Evolutionary conservation across 805 yeast species (phyloP), one percentile per base, ranked within the genome.

Genomic region (Tetrapisispora phaffii): DNA sequence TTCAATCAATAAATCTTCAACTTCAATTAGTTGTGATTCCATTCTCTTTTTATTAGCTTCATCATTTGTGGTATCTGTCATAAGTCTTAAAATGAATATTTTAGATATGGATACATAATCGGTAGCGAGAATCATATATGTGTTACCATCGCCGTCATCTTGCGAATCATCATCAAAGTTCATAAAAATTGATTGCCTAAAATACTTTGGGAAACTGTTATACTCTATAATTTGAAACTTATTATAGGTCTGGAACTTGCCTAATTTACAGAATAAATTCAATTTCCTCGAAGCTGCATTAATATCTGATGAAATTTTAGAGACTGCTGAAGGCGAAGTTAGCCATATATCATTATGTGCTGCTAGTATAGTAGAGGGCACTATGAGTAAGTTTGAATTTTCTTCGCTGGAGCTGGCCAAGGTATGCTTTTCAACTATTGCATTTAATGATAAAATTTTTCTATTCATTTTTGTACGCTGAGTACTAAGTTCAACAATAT

Each of bases 401-500:
- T 50, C 51, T 36, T 52, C 58, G 15, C 50, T 50, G 2, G 56
- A 47, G 33, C 56, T 52, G 31, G 49, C 56, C 23, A 54, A 22
- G 13, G 58, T 54, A 20, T 52, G 53, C 28, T 52, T 54, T 23
- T 46, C 42, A 13, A 39, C 39, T 7, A 54, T 41, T 9, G 47
- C 51, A 28, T 47, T 47, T 12, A 52, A 35, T 2, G 55, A 45
- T 12, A 48, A 21, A 15, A 23, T 33, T 17, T 12, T 29, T 33
- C 8, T 21, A 20, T n/a, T 32, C 17, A 5, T n/a, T 16, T 10
- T 38, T 7, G 13, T 8, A 10, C 33, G 12, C 6, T 16, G 15
- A 34, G 15, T 26, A 8, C 10, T n/a, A 2, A 34, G 4, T 31
- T 43, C 49, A 16, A 32, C 28, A 16, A 52, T 17, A 13, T 43